Base-by-base conservation (phyloP, 192 early-diverging fungal species). In the Pilaira anomala region DNA sequence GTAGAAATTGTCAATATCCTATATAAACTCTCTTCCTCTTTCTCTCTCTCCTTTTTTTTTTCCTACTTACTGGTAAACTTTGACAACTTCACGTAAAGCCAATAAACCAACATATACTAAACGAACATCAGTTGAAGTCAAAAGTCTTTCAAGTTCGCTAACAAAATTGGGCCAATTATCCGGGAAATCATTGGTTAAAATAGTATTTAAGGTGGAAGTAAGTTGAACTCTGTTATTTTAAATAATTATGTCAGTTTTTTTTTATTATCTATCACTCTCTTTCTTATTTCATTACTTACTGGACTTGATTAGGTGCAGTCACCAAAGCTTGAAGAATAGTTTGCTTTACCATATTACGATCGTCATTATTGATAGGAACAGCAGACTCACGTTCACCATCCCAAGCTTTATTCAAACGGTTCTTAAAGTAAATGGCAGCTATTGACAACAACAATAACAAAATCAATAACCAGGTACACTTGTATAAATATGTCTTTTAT, bases 351-450 rank as follows among this genome's bases (percentile, higher is more conserved):
- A 85, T 73, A 11, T 63, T 74, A 40, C 85, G 86, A 73, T 97
- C 95, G 48, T 64, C 79, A 18, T 89, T 88, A 30, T 73, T 76
- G 62, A 90, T 87, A 59, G 68, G 65, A 60, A 68, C 52, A 59
- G 66, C 48, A 50, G 75, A 40, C 33, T 48, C 16, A 42, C 73
- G 63, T 49, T 62, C 36, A 49, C 76, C 36, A 48, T 81, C 69
- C 94, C 94, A 96, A 16, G 84, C 83, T 59, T 80, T 82, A 28
- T 75, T 73, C 36, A 94, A 70, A 7, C 87, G 78, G 77, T 96
- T 96, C 68, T 96, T 96, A 75, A 96, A 93, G 82, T 91, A 94
- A 66, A 96, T 90, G 9, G 92, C 80, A 63, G 76, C 81, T 83
- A 28, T 33, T 57, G 2, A 50, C 48, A 48, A 71, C 78, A 71